A percentile compares a stretch with the other conserved stretches of the same genome.
These are phyloP conservation scores for Heterobasidion parviporum DNA, from an alignment of 1,284 basidiomycete species.

Conservation along the genomic window DNA sequence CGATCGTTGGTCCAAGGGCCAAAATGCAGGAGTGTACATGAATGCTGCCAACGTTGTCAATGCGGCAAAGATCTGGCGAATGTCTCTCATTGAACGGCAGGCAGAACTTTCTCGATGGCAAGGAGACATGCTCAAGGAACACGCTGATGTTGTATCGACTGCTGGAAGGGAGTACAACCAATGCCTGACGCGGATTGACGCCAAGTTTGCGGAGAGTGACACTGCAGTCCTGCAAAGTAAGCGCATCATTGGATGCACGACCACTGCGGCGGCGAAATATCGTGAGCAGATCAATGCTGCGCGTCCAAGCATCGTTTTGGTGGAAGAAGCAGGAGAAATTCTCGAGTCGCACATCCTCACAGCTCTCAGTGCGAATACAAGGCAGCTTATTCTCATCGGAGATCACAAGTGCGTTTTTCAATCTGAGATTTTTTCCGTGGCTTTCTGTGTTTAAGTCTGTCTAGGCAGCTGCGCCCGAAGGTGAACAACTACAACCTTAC, in stretches of 20 bases:
- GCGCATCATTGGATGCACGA: slow-evolving; percentile 59
- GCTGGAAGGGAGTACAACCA: slow-evolving; percentile 29
- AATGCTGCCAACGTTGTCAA: not conserved
- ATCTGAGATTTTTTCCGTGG: not conserved
- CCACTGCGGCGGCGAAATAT: slow-evolving; percentile 60
- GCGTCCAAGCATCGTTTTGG: slow-evolving; percentile 42
- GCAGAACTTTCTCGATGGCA: not conserved
- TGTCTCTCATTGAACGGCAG: not conserved
- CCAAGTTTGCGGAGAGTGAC: slow-evolving; percentile 28
- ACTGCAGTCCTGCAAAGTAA: slow-evolving; percentile 32
- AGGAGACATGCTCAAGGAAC: slow-evolving; percentile 1
- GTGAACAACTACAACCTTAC: slow-evolving; percentile 55
- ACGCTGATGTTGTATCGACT: slow-evolving; percentile 11
- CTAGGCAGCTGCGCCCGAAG: slow-evolving; percentile 61
- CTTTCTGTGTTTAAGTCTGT: not conserved
- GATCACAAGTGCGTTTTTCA: slow-evolving; percentile 49
- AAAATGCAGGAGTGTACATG: not conserved
- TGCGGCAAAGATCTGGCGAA: not conserved
- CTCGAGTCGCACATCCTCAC: slow-evolving; percentile 59
- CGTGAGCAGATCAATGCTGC: slow-evolving; percentile 34
- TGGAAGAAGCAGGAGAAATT: slow-evolving; percentile 68
- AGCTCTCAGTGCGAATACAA: slow-evolving; percentile 35
- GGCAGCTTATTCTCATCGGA: slow-evolving; percentile 56
- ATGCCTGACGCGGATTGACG: slow-evolving; percentile 25
- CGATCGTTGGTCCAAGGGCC: not conserved